Evolutionary conservation across 306 rosid species (phyloP).

Genomic region (Glycine tomentella): DNA sequence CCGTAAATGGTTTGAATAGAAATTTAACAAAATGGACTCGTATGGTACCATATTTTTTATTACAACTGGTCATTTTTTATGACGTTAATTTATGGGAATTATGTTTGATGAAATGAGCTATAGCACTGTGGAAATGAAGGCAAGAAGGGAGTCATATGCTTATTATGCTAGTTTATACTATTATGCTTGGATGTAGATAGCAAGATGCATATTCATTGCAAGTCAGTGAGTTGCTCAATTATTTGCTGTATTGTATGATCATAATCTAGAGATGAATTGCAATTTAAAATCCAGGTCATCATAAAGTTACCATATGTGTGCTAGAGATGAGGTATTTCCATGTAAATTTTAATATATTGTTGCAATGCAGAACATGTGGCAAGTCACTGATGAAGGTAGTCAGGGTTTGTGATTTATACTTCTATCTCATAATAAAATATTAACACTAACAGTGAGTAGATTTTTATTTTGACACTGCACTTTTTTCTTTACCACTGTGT

Average conservation of each 20-base stretch:
- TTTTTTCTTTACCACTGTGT: not conserved
- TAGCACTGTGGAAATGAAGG: conserved; percentile 13
- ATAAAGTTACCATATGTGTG: conserved; percentile 6
- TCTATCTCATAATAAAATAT: not conserved
- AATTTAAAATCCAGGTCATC: conserved; percentile 14
- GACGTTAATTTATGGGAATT: conserved; percentile 33
- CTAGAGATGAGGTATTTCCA: not conserved
- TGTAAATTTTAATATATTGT: conserved; percentile 3
- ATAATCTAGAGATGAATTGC: not conserved
- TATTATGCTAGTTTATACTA: not conserved
- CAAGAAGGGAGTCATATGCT: conserved; percentile 14
- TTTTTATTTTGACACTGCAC: not conserved
- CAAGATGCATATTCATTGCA: conserved; percentile 24
- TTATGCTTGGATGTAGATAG: conserved; percentile 22
- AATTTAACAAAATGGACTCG: conserved; percentile 27
- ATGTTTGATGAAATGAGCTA: conserved; percentile 29
- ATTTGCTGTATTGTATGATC: conserved; percentile 32
- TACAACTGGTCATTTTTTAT: not conserved
- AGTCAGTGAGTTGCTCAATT: not conserved
- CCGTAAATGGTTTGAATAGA: not conserved
- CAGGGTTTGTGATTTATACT: conserved; percentile 34
- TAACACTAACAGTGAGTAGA: conserved; percentile 20
- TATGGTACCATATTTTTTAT: not conserved
- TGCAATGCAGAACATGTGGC: conserved; percentile 21
- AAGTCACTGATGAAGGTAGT: conserved; percentile 28